Evolutionary conservation across 129 eudicot species (phyloP), one percentile per base, ranked within the genome.

Genomic region (Erigeron canadensis): DNA sequence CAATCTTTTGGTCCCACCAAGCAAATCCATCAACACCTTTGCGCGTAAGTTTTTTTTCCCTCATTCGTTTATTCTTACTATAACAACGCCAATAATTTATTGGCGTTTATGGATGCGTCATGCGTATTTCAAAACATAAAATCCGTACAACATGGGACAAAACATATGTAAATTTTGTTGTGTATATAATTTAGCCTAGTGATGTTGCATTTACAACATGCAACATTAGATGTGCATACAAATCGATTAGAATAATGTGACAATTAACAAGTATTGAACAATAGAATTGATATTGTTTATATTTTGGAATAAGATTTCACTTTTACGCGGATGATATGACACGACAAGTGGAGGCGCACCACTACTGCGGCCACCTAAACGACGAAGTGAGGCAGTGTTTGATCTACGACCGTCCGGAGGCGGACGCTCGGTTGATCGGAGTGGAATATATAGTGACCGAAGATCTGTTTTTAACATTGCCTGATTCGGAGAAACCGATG

Each of bases 321-420:
- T 90, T 89, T 74, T 94, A 94, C n/a, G 98, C 83, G 3, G 78
- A 94, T 45, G 98, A 94, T 82, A 94, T 94, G 98, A 89, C 84
- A 0, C 87, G 97, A 5, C 98, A 94, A 77, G 98, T 94, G 50
- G 98, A 94, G 77, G 96, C 98, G 41, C 98, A 94, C 81, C 98
- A 94, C 80, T 94, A 63, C 79, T 94, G 98, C 57, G 96, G 84
- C 3, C 96, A 87, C 75, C 89, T 70, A 6, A 94, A 94, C 65
- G 93, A 94, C 13, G 97, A 94, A 38, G 75, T 94, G 87, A 15
- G 96, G 61, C 97, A 89, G 74, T 94, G 98, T 70, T 74, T 94
- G 0, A 94, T 94, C 61, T 94, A 94, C 78, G 98, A 94, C 81
- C 65, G 89, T 42, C 96, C 97, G 0, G 85, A 89, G 0, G 70